Percentiles rank a stretch among this genome's conserved stretches.
These are phyloP conservation scores for Protomyces inouyei DNA, from an alignment of 1,139 yeast species.

Conservation along the genomic window DNA sequence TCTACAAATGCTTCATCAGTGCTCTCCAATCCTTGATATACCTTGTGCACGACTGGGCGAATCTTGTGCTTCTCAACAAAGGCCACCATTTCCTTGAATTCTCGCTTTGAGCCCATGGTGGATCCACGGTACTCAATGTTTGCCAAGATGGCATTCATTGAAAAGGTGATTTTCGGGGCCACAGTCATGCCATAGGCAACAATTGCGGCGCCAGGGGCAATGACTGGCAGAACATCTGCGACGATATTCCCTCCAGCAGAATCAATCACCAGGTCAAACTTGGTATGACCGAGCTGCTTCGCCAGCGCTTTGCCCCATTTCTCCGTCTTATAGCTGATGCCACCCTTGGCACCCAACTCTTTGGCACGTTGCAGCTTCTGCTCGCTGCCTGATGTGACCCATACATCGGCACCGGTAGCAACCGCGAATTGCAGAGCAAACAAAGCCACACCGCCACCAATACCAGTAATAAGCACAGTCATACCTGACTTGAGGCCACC, in stretches of 20 bases:
- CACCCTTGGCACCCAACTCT: constrained; percentile 31
- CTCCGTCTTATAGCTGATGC: constrained; percentile 29
- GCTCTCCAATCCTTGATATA: constrained; percentile 27
- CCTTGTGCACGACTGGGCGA: constrained; percentile 30
- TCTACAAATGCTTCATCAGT: constrained; percentile 31
- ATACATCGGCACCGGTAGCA: constrained; percentile 33
- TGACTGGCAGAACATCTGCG: constrained; percentile 22
- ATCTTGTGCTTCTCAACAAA: constrained; percentile 29
- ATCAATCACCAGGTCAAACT: constrained; percentile 32
- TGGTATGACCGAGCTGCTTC: constrained; percentile 37
- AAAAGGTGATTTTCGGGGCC: constrained; percentile 29
- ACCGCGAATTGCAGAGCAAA: constrained; percentile 32
- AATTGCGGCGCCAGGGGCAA: constrained; percentile 29
- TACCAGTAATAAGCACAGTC: constrained; percentile 32
- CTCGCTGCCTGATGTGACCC: constrained; percentile 32
- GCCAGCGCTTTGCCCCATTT: constrained; percentile 31
- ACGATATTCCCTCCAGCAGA: constrained; percentile 33
- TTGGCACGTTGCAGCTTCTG: constrained; percentile 30
- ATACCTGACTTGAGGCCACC: constrained; percentile 13
- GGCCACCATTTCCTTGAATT: constrained; percentile 31
- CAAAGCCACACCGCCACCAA: constrained; percentile 35
- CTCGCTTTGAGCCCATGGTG: constrained; percentile 33
- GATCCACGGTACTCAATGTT: constrained; percentile 32
- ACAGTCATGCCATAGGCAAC: constrained; percentile 33
- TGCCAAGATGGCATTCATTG: constrained; percentile 33